Conservation (phyloP, 2,329 filamentous ascomycete genomes). For the Cercospora zeina region DNA sequence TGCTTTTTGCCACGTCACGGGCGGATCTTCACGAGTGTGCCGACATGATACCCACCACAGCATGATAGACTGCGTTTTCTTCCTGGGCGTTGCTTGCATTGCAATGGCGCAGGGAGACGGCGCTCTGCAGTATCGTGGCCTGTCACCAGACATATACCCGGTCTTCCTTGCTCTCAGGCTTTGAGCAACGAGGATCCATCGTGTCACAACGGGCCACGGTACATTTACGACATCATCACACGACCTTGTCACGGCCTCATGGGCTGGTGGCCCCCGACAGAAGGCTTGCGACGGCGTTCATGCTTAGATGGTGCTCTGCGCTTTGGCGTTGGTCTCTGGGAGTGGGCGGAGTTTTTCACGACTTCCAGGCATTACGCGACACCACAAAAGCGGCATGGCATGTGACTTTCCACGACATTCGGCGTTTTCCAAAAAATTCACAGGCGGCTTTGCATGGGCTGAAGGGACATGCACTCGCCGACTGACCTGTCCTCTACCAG, state of each 20-base stretch:
- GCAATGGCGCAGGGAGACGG: slow-evolving; percentile 31
- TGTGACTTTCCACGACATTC: slow-evolving; percentile 21
- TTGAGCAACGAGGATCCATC: slow-evolving; percentile 28
- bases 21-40: slow-evolving; percentile 33
- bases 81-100: slow-evolving; percentile 31
- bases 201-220: slow-evolving; percentile 28
- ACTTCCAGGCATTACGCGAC: slow-evolving; percentile 19
- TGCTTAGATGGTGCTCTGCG: slow-evolving; percentile 22
- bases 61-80: slow-evolving; percentile 36
- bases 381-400: slow-evolving; percentile 25
- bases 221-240: slow-evolving; percentile 31
- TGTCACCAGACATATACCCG: slow-evolving; percentile 20
- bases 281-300: slow-evolving; percentile 30
- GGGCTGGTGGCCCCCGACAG: slow-evolving; percentile 28
- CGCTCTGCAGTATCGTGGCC: slow-evolving; percentile 30
- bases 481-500: slow-evolving; percentile 17
- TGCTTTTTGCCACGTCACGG: slow-evolving; percentile 25
- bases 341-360: slow-evolving; percentile 18
- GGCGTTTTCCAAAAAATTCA: slow-evolving; percentile 19
- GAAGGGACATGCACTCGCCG: slow-evolving; percentile 17
- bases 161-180: slow-evolving; percentile 29
- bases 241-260: slow-evolving; percentile 21
- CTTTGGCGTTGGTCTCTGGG: slow-evolving; percentile 16
- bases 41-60: slow-evolving; percentile 33
- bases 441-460: slow-evolving; percentile 24